Base-by-base conservation (phyloP, 1,284 basidiomycete species). In the Irpex sp. region DNA sequence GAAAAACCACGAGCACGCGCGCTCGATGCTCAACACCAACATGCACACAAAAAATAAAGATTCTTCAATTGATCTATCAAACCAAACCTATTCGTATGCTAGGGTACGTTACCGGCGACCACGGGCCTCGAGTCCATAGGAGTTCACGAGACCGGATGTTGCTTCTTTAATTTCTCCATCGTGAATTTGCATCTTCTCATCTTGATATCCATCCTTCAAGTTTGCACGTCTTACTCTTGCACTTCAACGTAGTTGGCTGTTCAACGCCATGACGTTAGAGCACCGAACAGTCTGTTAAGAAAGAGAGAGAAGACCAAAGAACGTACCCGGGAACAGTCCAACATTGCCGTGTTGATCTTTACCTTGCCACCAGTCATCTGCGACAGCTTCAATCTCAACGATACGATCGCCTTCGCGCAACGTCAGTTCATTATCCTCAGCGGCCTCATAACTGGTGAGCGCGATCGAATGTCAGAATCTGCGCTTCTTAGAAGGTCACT, bases 341-440 rank as follows among this genome's bases (percentile, higher is more conserved):
- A 81, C 74, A 53, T 83, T 77, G 1, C 92, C 93, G 61, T 83
- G 76, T 51, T 72, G 63, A 66, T 84, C 83, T 67, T 77, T 83
- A 1, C 95, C 95, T 68, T 89, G 82, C 94, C 94, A 97, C 95
- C 95, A 97, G 67, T 95, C 93, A 19, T 94, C 92, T 62, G 80
- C 88, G 21, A 82, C 83, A 56, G 86, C 84, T 72, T 91, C 88
- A 57, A 94, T 90, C 49, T 89, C 80, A 8, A 79, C 81, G 71
- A 97, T 92, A 58, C 78, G 76, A 43, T 95, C 93, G 19, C 92
- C 93, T 73, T 94, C 93, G 33, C 75, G 79, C 82, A 97, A 95
- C 0, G 88, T 83, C 21, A 97, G 77, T 72, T 97, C 95, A 71
- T 96, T 96, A 68, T 94, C 93, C 72, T 97, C 94, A 0, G 85